Conservation (phyloP, 257 asterid genomes). For the Nicotiana benthamiana region DNA sequence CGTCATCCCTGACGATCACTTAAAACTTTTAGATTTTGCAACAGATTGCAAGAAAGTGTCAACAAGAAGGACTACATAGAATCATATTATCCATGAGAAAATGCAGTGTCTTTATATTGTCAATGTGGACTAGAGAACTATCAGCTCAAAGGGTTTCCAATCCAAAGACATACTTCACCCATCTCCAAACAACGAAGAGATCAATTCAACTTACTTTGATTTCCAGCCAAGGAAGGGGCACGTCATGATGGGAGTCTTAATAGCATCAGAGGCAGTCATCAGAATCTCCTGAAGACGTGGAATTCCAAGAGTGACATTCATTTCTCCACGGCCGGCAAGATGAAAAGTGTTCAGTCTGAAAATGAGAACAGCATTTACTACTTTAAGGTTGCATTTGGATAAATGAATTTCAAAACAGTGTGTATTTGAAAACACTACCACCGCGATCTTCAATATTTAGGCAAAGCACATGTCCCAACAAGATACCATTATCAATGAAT, state of each 20-base stretch:
- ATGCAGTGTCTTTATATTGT: background rate
- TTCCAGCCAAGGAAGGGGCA: constrained; percentile 69
- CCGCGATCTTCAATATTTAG: background rate
- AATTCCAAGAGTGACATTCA: constrained; percentile 98
- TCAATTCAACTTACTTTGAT: constrained; percentile 50
- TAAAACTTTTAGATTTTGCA: background rate
- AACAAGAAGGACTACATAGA: background rate
- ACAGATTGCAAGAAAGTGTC: background rate
- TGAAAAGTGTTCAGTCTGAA: constrained; percentile 89
- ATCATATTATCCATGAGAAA: background rate
- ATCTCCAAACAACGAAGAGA: background rate
- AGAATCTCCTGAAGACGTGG: constrained; percentile 97
- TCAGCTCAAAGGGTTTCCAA: background rate
- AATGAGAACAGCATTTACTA: constrained; percentile 16
- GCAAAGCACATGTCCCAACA: background rate
- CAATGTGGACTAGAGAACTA: background rate
- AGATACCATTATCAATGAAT: background rate
- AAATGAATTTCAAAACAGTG: background rate
- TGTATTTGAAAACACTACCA: background rate
- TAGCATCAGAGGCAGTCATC: constrained; percentile 74
- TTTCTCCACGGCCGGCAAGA: constrained; percentile 98
- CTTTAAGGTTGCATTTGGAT: background rate
- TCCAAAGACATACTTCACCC: background rate
- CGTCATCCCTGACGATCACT: constrained; percentile 52
- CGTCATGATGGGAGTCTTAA: constrained; percentile 83